Conservation (phyloP, 2,329 filamentous ascomycete species). For the Curvularia hawaiiensis region DNA sequence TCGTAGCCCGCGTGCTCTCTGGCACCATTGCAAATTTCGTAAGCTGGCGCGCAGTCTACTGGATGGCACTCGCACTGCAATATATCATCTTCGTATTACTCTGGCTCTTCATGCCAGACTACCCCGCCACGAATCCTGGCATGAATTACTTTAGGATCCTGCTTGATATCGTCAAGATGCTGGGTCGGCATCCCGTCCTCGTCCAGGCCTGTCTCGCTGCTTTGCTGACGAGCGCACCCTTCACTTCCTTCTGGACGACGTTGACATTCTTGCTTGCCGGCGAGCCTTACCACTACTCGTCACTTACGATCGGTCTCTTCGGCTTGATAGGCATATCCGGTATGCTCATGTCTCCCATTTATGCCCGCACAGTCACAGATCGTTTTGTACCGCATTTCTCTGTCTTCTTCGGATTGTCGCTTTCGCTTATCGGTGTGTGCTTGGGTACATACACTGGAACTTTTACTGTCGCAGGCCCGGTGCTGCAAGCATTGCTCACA, state of each 20-base stretch:
- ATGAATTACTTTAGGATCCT: conserved; percentile 70
- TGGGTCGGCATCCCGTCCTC: conserved; percentile 69
- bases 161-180: conserved; percentile 66
- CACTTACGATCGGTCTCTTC: conserved; percentile 76
- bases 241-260: conserved; percentile 75
- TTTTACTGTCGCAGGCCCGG: conserved; percentile 70
- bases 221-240: conserved; percentile 65
- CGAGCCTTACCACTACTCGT: conserved; percentile 69
- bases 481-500: conserved; percentile 72
- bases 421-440: conserved; percentile 65
- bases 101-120: conserved; percentile 79
- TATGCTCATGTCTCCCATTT: conserved; percentile 71
- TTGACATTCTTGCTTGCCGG: conserved; percentile 78
- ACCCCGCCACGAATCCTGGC: conserved; percentile 74
- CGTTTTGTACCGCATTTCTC: conserved; percentile 70
- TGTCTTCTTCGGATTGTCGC: conserved; percentile 65
- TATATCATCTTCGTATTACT: conserved; percentile 68
- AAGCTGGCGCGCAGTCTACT: conserved; percentile 79
- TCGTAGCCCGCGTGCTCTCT: conserved; percentile 76
- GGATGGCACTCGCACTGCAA: conserved; percentile 75
- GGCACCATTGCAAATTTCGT: conserved; percentile 77
- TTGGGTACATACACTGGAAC: conserved; percentile 72
- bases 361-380: conserved; percentile 73
- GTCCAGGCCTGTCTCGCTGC: conserved; percentile 71
- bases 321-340: conserved; percentile 75